Conservation (phyloP, 768 basidiomycete species). For the Boletus reticuloceps region DNA sequence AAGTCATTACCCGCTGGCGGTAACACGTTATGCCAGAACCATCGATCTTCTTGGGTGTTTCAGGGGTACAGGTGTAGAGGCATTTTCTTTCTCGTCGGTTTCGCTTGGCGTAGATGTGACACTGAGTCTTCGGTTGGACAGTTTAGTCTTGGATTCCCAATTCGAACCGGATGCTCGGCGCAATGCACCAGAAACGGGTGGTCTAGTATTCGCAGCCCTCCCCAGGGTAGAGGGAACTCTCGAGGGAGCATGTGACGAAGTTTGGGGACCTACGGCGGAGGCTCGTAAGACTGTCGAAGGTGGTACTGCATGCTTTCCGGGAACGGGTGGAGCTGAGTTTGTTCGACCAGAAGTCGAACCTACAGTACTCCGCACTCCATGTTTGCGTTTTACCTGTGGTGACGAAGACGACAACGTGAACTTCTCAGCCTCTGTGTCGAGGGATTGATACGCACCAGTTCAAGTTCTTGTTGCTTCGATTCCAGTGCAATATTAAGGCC, state of each 20-base stretch:
- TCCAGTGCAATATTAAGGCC: slow-evolving; percentile 92
- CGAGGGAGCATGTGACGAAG: slow-evolving; percentile 37
- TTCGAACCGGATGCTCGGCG: slow-evolving; percentile 33
- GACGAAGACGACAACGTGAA: slow-evolving; percentile 3
- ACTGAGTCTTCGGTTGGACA: slow-evolving; percentile 32
- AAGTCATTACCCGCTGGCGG: not conserved
- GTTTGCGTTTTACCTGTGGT: slow-evolving; percentile 59
- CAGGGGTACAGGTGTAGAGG: slow-evolving; percentile 27
- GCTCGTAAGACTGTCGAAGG: slow-evolving; percentile 35
- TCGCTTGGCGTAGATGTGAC: slow-evolving; percentile 42
- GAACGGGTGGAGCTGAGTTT: slow-evolving; percentile 31
- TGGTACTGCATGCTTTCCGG: slow-evolving; percentile 46
- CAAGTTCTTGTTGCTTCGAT: slow-evolving; percentile 92
- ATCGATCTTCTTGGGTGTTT: slow-evolving; percentile 17
- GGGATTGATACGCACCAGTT: slow-evolving; percentile 56
- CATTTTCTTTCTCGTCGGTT: slow-evolving; percentile 61
- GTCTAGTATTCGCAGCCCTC: slow-evolving; percentile 15
- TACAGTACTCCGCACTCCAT: slow-evolving; percentile 54
- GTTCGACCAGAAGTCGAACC: slow-evolving; percentile 57
- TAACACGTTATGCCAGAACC: slow-evolving; percentile 11
- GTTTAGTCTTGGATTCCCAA: slow-evolving; percentile 34
- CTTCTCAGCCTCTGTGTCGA: not conserved
- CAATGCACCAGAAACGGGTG: slow-evolving; percentile 9
- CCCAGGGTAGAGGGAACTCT: slow-evolving; percentile 34
- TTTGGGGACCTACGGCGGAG: slow-evolving; percentile 31